These are phyloP conservation scores for Ophiosphaerella korrae DNA, from an alignment of 2,329 filamentous ascomycete species.

Conservation along the genomic window DNA sequence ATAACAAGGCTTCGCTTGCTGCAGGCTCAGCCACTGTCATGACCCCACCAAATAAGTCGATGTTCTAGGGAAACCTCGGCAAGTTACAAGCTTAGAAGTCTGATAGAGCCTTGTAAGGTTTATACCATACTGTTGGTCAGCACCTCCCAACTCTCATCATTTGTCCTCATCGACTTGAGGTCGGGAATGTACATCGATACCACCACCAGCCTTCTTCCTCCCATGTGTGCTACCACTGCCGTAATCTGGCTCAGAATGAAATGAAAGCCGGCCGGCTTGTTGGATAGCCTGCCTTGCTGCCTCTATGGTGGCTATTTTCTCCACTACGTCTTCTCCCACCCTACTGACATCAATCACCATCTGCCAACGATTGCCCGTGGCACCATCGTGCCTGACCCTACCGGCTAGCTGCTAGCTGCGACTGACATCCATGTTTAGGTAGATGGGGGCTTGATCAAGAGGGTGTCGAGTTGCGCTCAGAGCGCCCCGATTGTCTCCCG, in stretches of 20 bases:
- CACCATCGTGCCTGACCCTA: no score
- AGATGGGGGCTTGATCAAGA: conserved; percentile 3
- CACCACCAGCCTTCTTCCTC: conserved; percentile 5
- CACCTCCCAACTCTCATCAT: not conserved
- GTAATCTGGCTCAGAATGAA: not conserved
- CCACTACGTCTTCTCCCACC: conserved; percentile 1
- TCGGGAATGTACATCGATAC: conserved; percentile 9
- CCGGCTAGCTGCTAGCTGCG: not conserved
- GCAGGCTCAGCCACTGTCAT: no score
- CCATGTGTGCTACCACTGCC: conserved; percentile 2
- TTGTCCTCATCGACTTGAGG: conserved; percentile 2
- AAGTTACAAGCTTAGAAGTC: no score
- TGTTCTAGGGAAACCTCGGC: no score
- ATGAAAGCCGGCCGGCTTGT: conserved; percentile 1
- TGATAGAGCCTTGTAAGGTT: no score
- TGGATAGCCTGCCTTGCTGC: conserved; percentile 8
- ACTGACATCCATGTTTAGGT: conserved; percentile 9
- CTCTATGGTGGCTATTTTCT: conserved; percentile 9
- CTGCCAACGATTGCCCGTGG: not conserved
- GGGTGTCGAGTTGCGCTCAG: conserved; percentile 9
- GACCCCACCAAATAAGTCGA: no score
- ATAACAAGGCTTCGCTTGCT: no score
- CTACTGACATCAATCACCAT: conserved; percentile 6
- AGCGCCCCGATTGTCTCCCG: conserved; percentile 1
- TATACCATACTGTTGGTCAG: no score